Evolutionary conservation across 192 early-diverging fungal genomes (phyloP), one percentile per base, ranked within the genome.

Genomic region (Phlyctochytrium planicorne): DNA sequence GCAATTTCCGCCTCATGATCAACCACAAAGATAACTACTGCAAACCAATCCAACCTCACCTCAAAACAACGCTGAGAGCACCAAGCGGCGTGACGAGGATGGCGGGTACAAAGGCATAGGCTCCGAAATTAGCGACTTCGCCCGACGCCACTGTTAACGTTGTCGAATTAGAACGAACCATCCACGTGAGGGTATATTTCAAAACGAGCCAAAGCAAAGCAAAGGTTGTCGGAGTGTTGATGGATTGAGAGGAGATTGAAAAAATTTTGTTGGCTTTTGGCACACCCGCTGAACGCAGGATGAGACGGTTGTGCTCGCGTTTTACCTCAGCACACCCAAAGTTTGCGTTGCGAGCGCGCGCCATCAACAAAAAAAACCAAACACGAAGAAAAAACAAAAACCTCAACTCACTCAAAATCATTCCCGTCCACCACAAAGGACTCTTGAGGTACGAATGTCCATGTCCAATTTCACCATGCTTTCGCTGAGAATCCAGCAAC

Each of bases 101-200:
- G 24, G 94, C 93, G 10, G 94, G 94, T 89, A 92, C 69, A 83
- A 96, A 96, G 53, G 93, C 92, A 71, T 96, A 96, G 0, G 94
- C 95, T 3, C 90, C 89, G 82, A 96, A 95, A 79, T 97, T 97
- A 67, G 89, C 88, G 65, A 91, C 80, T 82, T 96, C 94, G 66
- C 94, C 94, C 25, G 93, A 68, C 2, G 85, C 91, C 94, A 96
- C 89, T 91, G 82, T 55, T 30, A 16, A 25, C n/a, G n/a, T n/a
- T n/a, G 40, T 50, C 40, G 40, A 10, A 10, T 50, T 50, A 50
- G 40, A 14, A 50, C 40, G 40, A 10, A n/a, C n/a, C n/a, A n/a
- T n/a, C n/a, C n/a, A n/a, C n/a, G n/a, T n/a, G n/a, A n/a, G n/a
- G n/a, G n/a, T 10, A 50, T 10, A n/a, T 10, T 50, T 10, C 47